phyloP scores from a whole-genome alignment of 768 basidiomycete species.

The Amanita pseudoporphyria region DNA sequence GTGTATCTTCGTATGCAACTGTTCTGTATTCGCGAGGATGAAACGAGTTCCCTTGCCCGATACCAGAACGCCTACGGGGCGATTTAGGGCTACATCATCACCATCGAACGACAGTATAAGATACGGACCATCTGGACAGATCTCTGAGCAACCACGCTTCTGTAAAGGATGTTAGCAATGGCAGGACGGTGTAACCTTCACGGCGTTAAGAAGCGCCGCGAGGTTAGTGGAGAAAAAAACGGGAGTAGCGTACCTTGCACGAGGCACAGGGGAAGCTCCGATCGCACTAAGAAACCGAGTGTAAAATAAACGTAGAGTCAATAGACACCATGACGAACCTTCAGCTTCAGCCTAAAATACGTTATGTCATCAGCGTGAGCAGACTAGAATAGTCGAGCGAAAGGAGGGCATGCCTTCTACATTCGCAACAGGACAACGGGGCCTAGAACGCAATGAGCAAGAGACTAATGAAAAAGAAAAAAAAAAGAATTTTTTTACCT shows the following conservation, averaged over 20 bases:
- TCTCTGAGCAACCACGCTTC: slow-evolving; percentile 58
- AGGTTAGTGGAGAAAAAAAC: not conserved
- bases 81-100: slow-evolving; percentile 1
- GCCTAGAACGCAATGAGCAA: slow-evolving; percentile 20
- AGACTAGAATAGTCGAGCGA: not conserved
- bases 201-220: not conserved
- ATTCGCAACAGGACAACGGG: slow-evolving; percentile 55
- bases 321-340: slow-evolving; percentile 25
- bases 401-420: slow-evolving; percentile 37
- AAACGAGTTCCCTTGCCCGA: slow-evolving; percentile 61
- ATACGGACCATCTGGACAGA: slow-evolving; percentile 51
- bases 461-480: not conserved
- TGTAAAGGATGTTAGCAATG: slow-evolving; percentile 16
- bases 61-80: slow-evolving; percentile 43
- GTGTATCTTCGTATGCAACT: slow-evolving; percentile 53
- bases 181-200: not conserved
- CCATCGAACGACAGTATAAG: not conserved
- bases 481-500: slow-evolving; percentile 30
- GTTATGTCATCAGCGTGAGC: not conserved
- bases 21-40: slow-evolving; percentile 59
- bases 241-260: slow-evolving; percentile 21
- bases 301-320: slow-evolving; percentile 10
- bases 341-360: slow-evolving; percentile 38
- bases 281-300: slow-evolving; percentile 31
- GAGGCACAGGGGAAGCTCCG: slow-evolving; percentile 42